Base-by-base conservation (phyloP, 768 basidiomycete genomes). In the Botryobasidium botryosum region DNA sequence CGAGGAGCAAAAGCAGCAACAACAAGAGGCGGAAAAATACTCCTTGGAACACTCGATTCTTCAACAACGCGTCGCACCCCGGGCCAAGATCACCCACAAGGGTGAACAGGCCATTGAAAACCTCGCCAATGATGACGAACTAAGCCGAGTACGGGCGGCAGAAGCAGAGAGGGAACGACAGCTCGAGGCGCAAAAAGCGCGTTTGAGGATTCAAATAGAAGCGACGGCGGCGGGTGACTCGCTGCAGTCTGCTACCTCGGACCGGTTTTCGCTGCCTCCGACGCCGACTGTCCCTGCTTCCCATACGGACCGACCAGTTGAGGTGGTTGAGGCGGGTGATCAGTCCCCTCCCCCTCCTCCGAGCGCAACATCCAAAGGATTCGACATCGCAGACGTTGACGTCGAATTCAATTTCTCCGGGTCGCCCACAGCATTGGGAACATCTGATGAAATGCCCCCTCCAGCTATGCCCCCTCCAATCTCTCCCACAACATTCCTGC, bases 101-200 rank as follows among this genome's bases (percentile, higher is more conserved):
- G 87, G 87, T 43, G 62, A 90, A 50, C 79, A 90, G 66, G 79
- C 86, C 55, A 86, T 92, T 55, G 87, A 92, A 59, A 77, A 77
- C 58, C 62, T 78, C n/a, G n/a, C n/a, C n/a, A n/a, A 26, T 36
- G 23, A 28, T 38, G 27, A 12, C 23, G 12, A n/a, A n/a, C n/a
- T n/a, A n/a, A n/a, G n/a, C n/a, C n/a, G n/a, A n/a, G n/a, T n/a
- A n/a, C n/a, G n/a, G n/a, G n/a, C n/a, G n/a, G n/a, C n/a, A n/a
- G n/a, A n/a, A n/a, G n/a, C n/a, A n/a, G n/a, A n/a, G n/a, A n/a
- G n/a, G n/a, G n/a, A n/a, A n/a, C n/a, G n/a, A n/a, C n/a, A n/a
- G n/a, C n/a, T n/a, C n/a, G n/a, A n/a, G n/a, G n/a, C n/a, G n/a
- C n/a, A n/a, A n/a, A n/a, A n/a, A n/a, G n/a, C n/a, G n/a, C n/a